phyloP scores from a whole-genome alignment of 108 stramenopile genomes.

The Skeletonema costatum region DNA sequence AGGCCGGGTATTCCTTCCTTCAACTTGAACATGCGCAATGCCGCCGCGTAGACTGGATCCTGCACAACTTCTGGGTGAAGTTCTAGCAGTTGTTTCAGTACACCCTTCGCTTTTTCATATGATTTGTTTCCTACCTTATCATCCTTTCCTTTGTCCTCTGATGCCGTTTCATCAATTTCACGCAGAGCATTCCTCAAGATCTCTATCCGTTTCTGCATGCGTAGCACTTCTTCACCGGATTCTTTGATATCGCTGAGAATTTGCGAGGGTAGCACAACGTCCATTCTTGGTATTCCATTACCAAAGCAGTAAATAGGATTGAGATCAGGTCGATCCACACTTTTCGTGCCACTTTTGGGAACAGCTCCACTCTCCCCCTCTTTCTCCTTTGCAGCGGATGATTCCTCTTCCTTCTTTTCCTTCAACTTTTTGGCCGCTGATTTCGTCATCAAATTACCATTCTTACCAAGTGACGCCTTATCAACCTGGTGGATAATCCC shows the following conservation, averaged over 20 bases:
- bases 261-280: slow-evolving; percentile 20
- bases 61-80: slow-evolving; percentile 29
- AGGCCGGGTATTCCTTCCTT: slow-evolving; percentile 7
- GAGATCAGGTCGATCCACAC: slow-evolving; percentile 7
- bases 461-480: not conserved
- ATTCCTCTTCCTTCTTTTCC: not conserved
- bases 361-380: not conserved
- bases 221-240: slow-evolving; percentile 31
- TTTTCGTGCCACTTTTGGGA: not conserved
- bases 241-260: slow-evolving; percentile 20
- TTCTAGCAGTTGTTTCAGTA: slow-evolving; percentile 23
- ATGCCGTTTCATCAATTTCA: not conserved
- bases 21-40: slow-evolving; percentile 30
- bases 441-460: not conserved
- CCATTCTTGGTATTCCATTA: slow-evolving; percentile 31
- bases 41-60: slow-evolving; percentile 36
- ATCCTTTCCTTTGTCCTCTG: not conserved
- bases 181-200: slow-evolving; percentile 11
- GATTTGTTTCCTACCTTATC: not conserved
- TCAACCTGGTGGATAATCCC: slow-evolving; percentile 34
- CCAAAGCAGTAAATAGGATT: slow-evolving; percentile 40
- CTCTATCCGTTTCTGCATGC: slow-evolving; percentile 25
- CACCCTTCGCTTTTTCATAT: slow-evolving; percentile 1
- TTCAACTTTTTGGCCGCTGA: not conserved
- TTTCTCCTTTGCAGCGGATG: not conserved